These are phyloP conservation scores for Metschnikowia similis DNA, from an alignment of 805 yeast genomes.

Conservation along the genomic window DNA sequence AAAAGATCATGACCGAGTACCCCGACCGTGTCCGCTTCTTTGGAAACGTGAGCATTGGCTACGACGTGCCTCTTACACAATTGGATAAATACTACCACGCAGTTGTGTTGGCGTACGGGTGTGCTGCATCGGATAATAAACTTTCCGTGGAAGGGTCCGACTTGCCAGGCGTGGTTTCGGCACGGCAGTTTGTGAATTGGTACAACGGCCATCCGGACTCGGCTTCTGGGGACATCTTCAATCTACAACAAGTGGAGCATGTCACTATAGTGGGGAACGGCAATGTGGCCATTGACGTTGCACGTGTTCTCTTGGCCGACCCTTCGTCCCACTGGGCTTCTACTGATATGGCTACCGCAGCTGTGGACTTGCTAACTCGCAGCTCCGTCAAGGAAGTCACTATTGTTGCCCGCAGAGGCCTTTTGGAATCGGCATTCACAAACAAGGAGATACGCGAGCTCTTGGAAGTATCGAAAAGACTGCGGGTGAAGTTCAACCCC, in stretches of 20 bases:
- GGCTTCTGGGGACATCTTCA: constrained; percentile 24
- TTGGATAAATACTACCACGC: constrained; percentile 61
- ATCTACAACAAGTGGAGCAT: constrained; percentile 54
- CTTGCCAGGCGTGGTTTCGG: constrained; percentile 66
- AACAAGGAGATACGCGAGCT: constrained; percentile 89
- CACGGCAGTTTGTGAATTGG: constrained; percentile 92
- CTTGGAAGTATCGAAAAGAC: constrained; percentile 52
- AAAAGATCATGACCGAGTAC: constrained; percentile 36
- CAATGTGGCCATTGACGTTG: constrained; percentile 90
- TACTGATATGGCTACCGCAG: constrained; percentile 71
- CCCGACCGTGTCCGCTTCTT: constrained; percentile 41
- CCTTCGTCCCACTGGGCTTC: constrained; percentile 51
- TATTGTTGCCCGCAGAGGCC: constrained; percentile 83
- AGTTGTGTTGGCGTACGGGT: constrained; percentile 80
- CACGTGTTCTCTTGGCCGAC: constrained; percentile 65
- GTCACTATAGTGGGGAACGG: constrained; percentile 94
- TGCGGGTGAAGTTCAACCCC: constrained; percentile 40
- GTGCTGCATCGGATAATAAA: constrained; percentile 53
- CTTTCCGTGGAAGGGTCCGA: constrained; percentile 58
- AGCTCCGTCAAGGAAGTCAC: constrained; percentile 61
- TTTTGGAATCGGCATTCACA: constrained; percentile 82
- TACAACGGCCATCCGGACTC: constrained; percentile 83
- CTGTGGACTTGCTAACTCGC: constrained; percentile 47
- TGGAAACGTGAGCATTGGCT: constrained; percentile 73
- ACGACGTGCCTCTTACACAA: constrained; percentile 48